phyloP scores from a whole-genome alignment of 345 rosid genomes.

The Dimocarpus longan region DNA sequence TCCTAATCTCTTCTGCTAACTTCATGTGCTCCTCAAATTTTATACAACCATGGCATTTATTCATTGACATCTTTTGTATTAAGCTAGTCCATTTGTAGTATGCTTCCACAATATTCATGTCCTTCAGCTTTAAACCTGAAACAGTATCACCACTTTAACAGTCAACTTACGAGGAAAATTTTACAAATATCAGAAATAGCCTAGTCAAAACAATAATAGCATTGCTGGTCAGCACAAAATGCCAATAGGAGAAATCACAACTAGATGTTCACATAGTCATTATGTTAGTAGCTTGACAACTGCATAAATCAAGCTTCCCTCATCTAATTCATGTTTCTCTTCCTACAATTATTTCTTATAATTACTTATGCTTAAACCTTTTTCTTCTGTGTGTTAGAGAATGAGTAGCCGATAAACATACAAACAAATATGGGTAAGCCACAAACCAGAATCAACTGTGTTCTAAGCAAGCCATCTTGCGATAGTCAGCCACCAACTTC shows the following conservation, averaged over 20 bases:
- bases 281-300: background rate
- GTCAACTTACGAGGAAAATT: slow-evolving; percentile 8
- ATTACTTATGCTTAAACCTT: background rate
- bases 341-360: background rate
- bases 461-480: background rate
- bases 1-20: slow-evolving; percentile 66
- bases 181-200: background rate
- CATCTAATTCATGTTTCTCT: background rate
- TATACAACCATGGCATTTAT: slow-evolving; percentile 87
- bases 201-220: background rate
- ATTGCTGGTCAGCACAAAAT: background rate
- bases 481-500: background rate
- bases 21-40: slow-evolving; percentile 82
- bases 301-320: background rate
- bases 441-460: background rate
- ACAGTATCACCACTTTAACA: slow-evolving; percentile 23
- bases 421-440: background rate
- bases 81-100: slow-evolving; percentile 63
- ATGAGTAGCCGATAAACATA: background rate
- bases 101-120: slow-evolving; percentile 56
- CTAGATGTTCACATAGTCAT: background rate
- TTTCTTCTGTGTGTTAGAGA: background rate
- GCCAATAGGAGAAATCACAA: slow-evolving; percentile 7
- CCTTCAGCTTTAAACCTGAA: slow-evolving; percentile 79
- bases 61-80: slow-evolving; percentile 75